These are phyloP conservation scores for Kurtzmaniella quercitrusa DNA, from an alignment of 1,139 yeast genomes.

Conservation along the genomic window DNA sequence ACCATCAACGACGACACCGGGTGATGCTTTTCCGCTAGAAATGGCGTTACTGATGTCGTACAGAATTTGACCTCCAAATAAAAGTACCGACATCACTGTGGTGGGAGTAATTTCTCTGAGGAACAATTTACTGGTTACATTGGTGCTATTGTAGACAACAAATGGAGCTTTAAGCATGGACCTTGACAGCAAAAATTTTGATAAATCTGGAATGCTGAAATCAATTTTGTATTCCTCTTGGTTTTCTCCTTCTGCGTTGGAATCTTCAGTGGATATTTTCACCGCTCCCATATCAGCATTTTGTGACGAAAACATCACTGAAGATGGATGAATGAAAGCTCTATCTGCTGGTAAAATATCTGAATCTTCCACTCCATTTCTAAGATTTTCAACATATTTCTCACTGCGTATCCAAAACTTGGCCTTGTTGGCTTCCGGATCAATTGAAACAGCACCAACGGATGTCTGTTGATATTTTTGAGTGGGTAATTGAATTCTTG, in stretches of 20 bases:
- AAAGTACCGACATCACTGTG: conserved; percentile 60
- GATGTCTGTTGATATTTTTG: conserved; percentile 67
- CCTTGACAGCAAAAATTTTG: conserved; percentile 13
- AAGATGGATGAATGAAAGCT: conserved; percentile 82
- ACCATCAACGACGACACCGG: conserved; percentile 66
- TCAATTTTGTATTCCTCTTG: conserved; percentile 24
- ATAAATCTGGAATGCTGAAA: conserved; percentile 24
- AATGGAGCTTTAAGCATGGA: conserved; percentile 45
- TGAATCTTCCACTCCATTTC: conserved; percentile 9
- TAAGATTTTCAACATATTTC: conserved; percentile 23
- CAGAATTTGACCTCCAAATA: conserved; percentile 74
- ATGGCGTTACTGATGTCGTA: conserved; percentile 55
- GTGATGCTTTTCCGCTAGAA: conserved; percentile 40
- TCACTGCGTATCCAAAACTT: conserved; percentile 72
- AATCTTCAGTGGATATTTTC: conserved; percentile 28
- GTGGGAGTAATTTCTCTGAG: conserved; percentile 79
- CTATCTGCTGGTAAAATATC: conserved; percentile 51
- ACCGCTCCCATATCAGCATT: conserved; percentile 17
- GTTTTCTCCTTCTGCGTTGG: conserved; percentile 36
- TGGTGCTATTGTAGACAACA: conserved; percentile 52
- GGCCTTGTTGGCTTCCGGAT: conserved; percentile 73
- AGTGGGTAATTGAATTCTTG: conserved; percentile 78
- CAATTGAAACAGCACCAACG: conserved; percentile 78
- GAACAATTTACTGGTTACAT: conserved; percentile 64
- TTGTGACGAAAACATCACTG: conserved; percentile 50